Evolutionary conservation across 192 early-diverging fungal species (phyloP).

Genomic region (Backusella macrospora): DNA sequence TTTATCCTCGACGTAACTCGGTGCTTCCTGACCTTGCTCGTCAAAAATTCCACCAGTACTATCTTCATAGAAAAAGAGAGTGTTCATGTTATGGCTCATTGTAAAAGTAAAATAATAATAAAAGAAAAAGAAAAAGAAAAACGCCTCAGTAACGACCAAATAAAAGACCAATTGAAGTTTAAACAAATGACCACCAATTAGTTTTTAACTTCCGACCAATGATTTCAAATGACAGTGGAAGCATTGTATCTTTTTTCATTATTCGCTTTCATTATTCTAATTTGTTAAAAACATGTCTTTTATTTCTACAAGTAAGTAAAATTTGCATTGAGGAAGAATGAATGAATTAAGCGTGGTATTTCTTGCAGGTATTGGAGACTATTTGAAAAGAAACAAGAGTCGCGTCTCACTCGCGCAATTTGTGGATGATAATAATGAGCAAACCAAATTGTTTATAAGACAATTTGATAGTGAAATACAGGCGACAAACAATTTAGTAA

Average conservation of each 20-base stretch:
- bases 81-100: too few relatives aligned
- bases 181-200: too few relatives aligned
- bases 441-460: conserved; percentile 3
- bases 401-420: neutral
- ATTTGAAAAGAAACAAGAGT: neutral
- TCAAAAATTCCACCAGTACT: too few relatives aligned
- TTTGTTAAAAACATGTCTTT: conserved; percentile 1
- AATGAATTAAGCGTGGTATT: neutral
- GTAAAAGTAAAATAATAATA: too few relatives aligned
- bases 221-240: neutral
- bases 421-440: neutral
- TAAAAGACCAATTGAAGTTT: too few relatives aligned
- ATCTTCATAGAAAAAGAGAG: too few relatives aligned
- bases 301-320: conserved; percentile 15
- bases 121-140: too few relatives aligned
- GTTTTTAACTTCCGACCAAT: too few relatives aligned
- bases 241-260: neutral
- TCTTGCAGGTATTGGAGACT: conserved; percentile 5
- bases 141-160: too few relatives aligned
- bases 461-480: conserved; percentile 10
- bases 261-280: too few relatives aligned
- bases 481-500: neutral
- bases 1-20: too few relatives aligned
- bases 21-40: too few relatives aligned
- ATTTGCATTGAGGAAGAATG: neutral